A percentile compares a stretch with the other conserved stretches of the same genome.
phyloP scores from a whole-genome alignment of 768 basidiomycete species.

The Hebeloma cylindrosporum region DNA sequence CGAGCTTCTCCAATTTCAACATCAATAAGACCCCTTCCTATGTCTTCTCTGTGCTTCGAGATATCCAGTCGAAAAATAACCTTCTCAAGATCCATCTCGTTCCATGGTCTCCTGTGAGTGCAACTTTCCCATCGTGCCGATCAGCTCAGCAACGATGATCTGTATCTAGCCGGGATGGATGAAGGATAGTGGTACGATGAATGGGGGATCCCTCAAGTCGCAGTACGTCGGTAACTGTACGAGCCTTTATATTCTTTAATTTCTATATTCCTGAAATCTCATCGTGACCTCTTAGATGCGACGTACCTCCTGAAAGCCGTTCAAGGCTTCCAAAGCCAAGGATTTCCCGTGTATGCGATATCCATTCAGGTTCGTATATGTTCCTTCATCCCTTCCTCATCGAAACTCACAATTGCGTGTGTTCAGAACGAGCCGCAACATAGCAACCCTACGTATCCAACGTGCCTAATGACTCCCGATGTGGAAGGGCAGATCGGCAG shows the following conservation, averaged over 20 bases:
- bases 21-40: slow-evolving; percentile 59
- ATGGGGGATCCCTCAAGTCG: slow-evolving; percentile 59
- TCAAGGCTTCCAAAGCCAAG: slow-evolving; percentile 64
- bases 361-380: slow-evolving; percentile 43
- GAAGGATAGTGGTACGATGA: slow-evolving; percentile 67
- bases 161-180: slow-evolving; percentile 71
- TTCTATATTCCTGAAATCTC: not conserved
- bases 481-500: slow-evolving; percentile 61
- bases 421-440: slow-evolving; percentile 51
- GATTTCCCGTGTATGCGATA: slow-evolving; percentile 63
- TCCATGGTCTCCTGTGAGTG: slow-evolving; percentile 74
- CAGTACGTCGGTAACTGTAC: slow-evolving; percentile 49
- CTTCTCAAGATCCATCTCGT: slow-evolving; percentile 28
- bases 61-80: slow-evolving; percentile 60
- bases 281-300: slow-evolving; percentile 47
- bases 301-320: slow-evolving; percentile 71
- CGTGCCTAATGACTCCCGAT: slow-evolving; percentile 51
- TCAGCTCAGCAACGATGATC: not conserved
- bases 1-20: slow-evolving; percentile 55
- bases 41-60: slow-evolving; percentile 60
- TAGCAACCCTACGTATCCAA: slow-evolving; percentile 69
- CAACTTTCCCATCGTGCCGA: not conserved
- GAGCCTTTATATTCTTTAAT: slow-evolving; percentile 19
- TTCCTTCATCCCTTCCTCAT: not conserved
- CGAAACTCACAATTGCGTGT: not conserved